Evolutionary conservation across 169 alveolate genomes (phyloP).

Genomic region (Perkinsus chesapeaki): DNA sequence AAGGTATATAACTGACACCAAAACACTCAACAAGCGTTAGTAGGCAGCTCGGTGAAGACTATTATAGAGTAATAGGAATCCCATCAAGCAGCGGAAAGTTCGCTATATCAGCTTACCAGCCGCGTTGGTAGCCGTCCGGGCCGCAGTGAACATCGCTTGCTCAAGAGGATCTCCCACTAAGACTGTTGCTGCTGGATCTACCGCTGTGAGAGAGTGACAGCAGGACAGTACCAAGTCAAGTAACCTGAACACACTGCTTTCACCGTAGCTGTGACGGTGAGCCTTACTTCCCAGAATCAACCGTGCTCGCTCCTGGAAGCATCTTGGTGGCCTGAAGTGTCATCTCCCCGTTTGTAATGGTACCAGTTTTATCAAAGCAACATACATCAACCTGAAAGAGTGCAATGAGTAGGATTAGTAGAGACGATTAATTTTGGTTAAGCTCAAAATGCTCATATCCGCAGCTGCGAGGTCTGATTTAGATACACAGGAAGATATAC

Average conservation of each 20-base stretch:
- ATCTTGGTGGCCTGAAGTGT: constrained; percentile 39
- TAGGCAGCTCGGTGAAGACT: not conserved
- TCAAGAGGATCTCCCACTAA: constrained; percentile 95
- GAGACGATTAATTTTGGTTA: too few species aligned
- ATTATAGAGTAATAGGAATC: not conserved
- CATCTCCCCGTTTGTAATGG: constrained; percentile 88
- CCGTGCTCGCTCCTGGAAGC: not conserved
- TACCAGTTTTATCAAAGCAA: constrained; percentile 98
- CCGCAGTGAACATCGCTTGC: constrained; percentile 62
- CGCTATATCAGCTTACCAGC: not conserved
- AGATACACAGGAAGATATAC: too few species aligned
- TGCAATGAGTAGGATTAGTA: too few species aligned
- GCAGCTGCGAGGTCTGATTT: too few species aligned
- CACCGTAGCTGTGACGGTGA: not conserved
- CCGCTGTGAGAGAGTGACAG: constrained; percentile 82
- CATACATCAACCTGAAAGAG: constrained; percentile 55
- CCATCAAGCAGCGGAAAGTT: not conserved
- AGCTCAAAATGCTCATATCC: too few species aligned
- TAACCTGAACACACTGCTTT: not conserved
- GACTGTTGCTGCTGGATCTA: constrained; percentile 44
- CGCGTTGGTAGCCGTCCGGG: not conserved
- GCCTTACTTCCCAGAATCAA: not conserved
- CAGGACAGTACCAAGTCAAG: constrained; percentile 62
- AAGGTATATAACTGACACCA: not conserved
- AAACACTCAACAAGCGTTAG: too few species aligned